Percentiles rank a stretch among this genome's conserved stretches.
Evolutionary conservation across 2,329 filamentous ascomycete genomes (phyloP).

Genomic region (Scolecobasidium constrictum): DNA sequence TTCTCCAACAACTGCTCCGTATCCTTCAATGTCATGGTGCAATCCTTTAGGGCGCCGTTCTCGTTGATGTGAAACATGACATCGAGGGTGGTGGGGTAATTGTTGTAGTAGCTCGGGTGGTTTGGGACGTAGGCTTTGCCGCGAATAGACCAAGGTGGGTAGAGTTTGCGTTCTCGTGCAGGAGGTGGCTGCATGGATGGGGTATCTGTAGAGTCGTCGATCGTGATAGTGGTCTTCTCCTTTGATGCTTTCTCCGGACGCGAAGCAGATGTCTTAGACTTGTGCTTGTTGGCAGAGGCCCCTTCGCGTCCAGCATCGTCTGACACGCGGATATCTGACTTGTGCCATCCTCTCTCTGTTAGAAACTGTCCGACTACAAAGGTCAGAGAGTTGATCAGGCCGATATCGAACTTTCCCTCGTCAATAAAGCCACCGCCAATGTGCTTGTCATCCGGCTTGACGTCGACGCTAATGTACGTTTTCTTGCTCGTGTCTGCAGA

Average conservation of each 20-base stretch:
- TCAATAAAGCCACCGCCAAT: constrained; percentile 94
- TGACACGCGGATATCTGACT: constrained; percentile 44
- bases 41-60: constrained; percentile 58
- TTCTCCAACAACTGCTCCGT: constrained; percentile 81
- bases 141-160: constrained; percentile 1
- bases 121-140: constrained; percentile 30
- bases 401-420: constrained; percentile 78
- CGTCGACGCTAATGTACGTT: constrained; percentile 85
- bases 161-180: not conserved
- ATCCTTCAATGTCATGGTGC: constrained; percentile 49
- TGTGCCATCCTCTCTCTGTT: constrained; percentile 45
- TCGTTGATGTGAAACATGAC: constrained; percentile 66
- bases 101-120: constrained; percentile 52
- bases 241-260: not conserved
- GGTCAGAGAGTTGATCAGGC: constrained; percentile 57
- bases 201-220: not conserved
- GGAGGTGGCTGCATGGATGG: not conserved
- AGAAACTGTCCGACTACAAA: not conserved
- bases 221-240: too few relatives aligned
- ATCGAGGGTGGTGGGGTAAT: constrained; percentile 70
- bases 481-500: constrained; percentile 87
- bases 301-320: constrained; percentile 46
- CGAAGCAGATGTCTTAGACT: not conserved
- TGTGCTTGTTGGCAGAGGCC: constrained; percentile 17
- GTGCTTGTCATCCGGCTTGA: constrained; percentile 78